Conservation (phyloP, 1,284 basidiomycete species). For the Irpex sp. region DNA sequence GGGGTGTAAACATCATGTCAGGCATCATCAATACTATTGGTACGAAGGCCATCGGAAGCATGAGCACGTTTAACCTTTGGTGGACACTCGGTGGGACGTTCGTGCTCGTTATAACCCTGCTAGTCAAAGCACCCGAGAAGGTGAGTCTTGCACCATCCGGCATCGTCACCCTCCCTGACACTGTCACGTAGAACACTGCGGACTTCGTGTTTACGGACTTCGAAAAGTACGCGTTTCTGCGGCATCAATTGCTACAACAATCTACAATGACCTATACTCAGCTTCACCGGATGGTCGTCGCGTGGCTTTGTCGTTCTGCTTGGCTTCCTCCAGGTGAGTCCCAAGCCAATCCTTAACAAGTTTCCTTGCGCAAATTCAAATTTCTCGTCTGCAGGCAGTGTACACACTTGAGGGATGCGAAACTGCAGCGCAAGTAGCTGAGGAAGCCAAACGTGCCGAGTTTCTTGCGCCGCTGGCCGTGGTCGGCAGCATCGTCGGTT, state of each 20-base stretch:
- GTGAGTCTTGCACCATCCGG: slow-evolving; percentile 23
- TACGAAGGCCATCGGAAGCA: slow-evolving; percentile 52
- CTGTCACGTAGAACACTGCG: slow-evolving; percentile 40
- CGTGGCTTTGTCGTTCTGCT: slow-evolving; percentile 56
- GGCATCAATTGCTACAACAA: background rate
- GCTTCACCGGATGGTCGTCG: slow-evolving; percentile 54
- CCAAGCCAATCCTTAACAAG: background rate
- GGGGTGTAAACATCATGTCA: slow-evolving; percentile 54
- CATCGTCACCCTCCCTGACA: no score
- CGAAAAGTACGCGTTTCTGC: slow-evolving; percentile 38
- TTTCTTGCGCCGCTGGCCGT: slow-evolving; percentile 55
- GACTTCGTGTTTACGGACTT: slow-evolving; percentile 56
- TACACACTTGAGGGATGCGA: slow-evolving; percentile 64
- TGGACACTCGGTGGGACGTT: slow-evolving; percentile 62
- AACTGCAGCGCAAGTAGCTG: slow-evolving; percentile 60
- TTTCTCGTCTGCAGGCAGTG: slow-evolving; percentile 38
- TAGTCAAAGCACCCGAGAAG: slow-evolving; percentile 54
- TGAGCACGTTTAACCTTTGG: slow-evolving; percentile 58
- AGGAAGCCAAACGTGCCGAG: slow-evolving; percentile 55
- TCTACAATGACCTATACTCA: slow-evolving; percentile 17
- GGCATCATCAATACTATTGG: slow-evolving; percentile 51
- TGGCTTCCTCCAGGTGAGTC: slow-evolving; percentile 49
- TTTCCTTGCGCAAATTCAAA: background rate
- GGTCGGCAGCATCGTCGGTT: slow-evolving; percentile 53
- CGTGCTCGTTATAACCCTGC: slow-evolving; percentile 50